These are phyloP conservation scores for Colletotrichum tofieldiae DNA, from an alignment of 2,329 filamentous ascomycete genomes.

Conservation along the genomic window DNA sequence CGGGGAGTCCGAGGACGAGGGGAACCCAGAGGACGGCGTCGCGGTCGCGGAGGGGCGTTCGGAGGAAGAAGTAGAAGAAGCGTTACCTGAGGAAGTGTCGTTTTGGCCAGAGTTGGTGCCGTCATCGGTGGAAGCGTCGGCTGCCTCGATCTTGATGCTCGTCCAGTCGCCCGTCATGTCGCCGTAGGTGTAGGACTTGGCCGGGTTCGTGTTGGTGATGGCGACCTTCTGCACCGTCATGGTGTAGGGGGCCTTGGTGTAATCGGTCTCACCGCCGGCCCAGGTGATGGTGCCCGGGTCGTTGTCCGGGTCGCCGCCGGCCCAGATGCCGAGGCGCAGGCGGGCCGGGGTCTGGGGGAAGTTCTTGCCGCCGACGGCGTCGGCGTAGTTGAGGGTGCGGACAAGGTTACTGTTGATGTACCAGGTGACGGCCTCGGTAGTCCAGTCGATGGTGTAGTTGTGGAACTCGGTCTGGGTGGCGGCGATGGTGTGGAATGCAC, in stretches of 20 bases:
- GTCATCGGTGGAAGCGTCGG: constrained; percentile 14
- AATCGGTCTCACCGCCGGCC: constrained; percentile 65
- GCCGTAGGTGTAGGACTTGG: constrained; percentile 53
- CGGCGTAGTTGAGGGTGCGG: constrained; percentile 64
- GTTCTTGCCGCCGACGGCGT: constrained; percentile 64
- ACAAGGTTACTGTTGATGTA: constrained; percentile 70
- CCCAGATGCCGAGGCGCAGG: constrained; percentile 63
- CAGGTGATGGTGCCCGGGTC: constrained; percentile 63
- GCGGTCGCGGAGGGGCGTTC: neutral
- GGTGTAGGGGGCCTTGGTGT: constrained; percentile 63
- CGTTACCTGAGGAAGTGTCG: constrained; percentile 32
- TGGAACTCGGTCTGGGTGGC: constrained; percentile 56
- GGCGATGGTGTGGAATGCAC: constrained; percentile 68
- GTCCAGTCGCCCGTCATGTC: constrained; percentile 47
- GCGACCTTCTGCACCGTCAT: constrained; percentile 68
- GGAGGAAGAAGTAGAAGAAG: constrained; percentile 16
- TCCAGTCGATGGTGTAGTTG: constrained; percentile 73
- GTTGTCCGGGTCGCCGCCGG: constrained; percentile 57
- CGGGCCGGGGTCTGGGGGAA: constrained; percentile 74
- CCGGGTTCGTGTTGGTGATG: constrained; percentile 58
- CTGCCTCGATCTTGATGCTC: constrained; percentile 46
- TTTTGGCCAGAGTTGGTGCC: constrained; percentile 38
- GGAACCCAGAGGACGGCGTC: constrained; percentile 26
- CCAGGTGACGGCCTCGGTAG: constrained; percentile 65
- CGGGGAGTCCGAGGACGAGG: constrained; percentile 19